Evolutionary conservation across 768 basidiomycete species (phyloP).

Genomic region (Trametes cubensis): DNA sequence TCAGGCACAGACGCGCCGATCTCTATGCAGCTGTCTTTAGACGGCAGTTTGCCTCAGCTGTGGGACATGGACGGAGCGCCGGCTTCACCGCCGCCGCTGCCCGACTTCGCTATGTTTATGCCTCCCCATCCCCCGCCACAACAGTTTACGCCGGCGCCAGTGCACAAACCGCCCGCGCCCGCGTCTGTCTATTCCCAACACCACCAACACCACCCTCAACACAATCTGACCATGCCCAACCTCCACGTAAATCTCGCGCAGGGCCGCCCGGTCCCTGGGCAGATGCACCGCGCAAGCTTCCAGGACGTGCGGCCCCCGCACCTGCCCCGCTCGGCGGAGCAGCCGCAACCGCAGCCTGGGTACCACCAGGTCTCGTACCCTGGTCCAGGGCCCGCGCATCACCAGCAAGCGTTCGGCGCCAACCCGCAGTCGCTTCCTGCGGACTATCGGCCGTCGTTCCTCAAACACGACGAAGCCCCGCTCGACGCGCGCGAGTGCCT

Average conservation of each 20-base stretch:
- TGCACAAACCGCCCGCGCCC: slow-evolving; percentile 10
- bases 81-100: slow-evolving; percentile 20
- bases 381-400: no score
- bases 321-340: not conserved
- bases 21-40: slow-evolving; percentile 11
- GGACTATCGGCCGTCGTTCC: slow-evolving; percentile 14
- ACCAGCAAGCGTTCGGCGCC: not conserved
- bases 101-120: slow-evolving; percentile 18
- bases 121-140: slow-evolving; percentile 7
- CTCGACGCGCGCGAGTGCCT: slow-evolving; percentile 21
- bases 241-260: not conserved
- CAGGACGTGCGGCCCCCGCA: slow-evolving; percentile 4
- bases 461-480: slow-evolving; percentile 14
- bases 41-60: slow-evolving; percentile 18
- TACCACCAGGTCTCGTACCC: not conserved
- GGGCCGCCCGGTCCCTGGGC: not conserved
- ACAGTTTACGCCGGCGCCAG: not conserved
- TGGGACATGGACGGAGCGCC: slow-evolving; percentile 25
- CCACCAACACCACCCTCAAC: not conserved
- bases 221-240: not conserved
- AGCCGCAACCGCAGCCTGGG: not conserved
- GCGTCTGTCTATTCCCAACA: slow-evolving; percentile 1
- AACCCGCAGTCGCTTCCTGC: not conserved
- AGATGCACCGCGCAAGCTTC: not conserved
- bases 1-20: not conserved